Evolutionary conservation across 1,284 basidiomycete species (phyloP).

Genomic region (Boletus mariae): DNA sequence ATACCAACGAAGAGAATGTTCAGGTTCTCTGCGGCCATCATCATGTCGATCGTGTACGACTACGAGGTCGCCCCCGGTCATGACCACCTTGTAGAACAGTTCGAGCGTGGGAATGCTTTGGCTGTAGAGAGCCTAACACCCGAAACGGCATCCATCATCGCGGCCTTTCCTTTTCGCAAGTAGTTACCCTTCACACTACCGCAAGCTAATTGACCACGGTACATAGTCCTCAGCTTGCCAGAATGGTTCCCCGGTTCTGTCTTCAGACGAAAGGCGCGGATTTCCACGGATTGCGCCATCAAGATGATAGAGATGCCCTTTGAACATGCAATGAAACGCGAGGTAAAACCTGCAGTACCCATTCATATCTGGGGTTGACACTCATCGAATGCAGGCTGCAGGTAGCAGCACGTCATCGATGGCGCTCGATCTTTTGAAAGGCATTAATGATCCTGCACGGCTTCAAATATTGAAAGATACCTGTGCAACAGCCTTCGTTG

Average conservation of each 20-base stretch:
- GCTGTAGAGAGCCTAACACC: constrained; percentile 16
- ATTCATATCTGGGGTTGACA: background rate
- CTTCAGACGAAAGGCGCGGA: constrained; percentile 14
- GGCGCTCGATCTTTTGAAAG: constrained; percentile 17
- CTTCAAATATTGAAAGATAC: constrained; percentile 16
- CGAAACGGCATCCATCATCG: constrained; percentile 17
- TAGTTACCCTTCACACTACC: background rate
- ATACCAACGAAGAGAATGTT: background rate
- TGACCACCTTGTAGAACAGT: constrained; percentile 21
- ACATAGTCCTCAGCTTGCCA: constrained; percentile 24
- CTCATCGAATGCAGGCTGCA: constrained; percentile 10
- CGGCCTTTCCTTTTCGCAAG: constrained; percentile 23
- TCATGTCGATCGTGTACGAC: constrained; percentile 27
- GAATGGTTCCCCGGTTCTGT: constrained; percentile 23
- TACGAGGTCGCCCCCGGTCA: constrained; percentile 17
- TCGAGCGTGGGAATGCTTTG: constrained; percentile 15
- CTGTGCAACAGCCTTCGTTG: constrained; percentile 24
- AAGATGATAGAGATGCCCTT: constrained; percentile 22
- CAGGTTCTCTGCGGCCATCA: constrained; percentile 22
- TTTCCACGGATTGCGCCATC: constrained; percentile 13
- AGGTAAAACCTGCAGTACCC: constrained; percentile 8
- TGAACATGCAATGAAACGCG: constrained; percentile 15
- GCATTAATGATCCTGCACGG: constrained; percentile 1
- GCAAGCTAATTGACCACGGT: background rate
- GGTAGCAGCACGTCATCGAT: constrained; percentile 12